These are phyloP conservation scores for Trichoderma orchidacearum DNA, from an alignment of 495 filamentous ascomycete genomes.

Conservation along the genomic window DNA sequence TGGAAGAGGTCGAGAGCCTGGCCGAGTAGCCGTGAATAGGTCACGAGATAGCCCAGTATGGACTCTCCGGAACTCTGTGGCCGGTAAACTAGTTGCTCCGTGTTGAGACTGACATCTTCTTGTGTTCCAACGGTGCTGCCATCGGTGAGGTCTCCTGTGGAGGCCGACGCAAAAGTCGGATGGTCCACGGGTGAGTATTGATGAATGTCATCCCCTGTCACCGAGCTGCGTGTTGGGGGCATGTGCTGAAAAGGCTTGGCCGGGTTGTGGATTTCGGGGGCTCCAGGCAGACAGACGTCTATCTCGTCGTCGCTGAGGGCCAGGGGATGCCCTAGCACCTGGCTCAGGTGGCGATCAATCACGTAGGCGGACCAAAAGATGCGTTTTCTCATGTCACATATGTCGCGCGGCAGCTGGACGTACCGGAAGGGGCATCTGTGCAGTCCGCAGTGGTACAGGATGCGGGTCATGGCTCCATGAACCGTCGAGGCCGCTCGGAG, in stretches of 20 bases:
- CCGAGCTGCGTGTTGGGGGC: background rate
- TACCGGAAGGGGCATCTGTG: background rate
- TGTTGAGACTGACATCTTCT: background rate
- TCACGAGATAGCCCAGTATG: background rate
- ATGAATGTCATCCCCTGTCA: background rate
- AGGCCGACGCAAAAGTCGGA: background rate
- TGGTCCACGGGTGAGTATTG: background rate
- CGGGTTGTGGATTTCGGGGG: background rate
- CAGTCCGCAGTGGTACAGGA: background rate
- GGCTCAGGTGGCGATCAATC: background rate
- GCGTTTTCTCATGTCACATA: background rate
- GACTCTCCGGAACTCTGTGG: background rate
- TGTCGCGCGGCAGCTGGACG: background rate
- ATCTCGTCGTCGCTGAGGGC: background rate
- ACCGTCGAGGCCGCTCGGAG: background rate
- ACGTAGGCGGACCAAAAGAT: background rate
- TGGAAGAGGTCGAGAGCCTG: background rate
- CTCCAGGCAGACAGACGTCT: background rate
- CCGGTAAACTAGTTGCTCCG: background rate
- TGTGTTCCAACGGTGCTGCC: background rate
- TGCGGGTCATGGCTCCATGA: background rate
- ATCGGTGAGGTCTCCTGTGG: background rate
- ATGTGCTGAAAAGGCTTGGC: background rate
- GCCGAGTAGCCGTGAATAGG: background rate
- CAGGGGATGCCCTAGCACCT: background rate